A percentile compares a stretch with the other conserved stretches of the same genome.
phyloP scores from a whole-genome alignment of 2,329 filamentous ascomycete species.

The Calonectria pauciramosa region DNA sequence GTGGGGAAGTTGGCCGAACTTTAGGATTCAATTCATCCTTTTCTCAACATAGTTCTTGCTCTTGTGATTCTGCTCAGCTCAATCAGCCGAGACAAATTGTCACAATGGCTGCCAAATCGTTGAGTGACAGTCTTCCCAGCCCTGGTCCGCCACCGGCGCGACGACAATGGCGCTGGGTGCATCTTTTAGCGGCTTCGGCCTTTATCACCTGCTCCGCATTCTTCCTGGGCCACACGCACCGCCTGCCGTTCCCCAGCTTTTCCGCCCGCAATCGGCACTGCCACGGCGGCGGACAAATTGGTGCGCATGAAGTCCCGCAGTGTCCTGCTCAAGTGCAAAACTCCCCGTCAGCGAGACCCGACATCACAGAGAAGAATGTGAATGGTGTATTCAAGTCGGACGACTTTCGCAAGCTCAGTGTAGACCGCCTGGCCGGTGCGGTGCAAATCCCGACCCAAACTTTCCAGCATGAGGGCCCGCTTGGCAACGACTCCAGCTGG shows the following conservation, averaged over 20 bases:
- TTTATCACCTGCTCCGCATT: background rate
- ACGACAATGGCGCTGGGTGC: background rate
- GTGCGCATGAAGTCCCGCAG: background rate
- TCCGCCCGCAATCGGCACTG: background rate
- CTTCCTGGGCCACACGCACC: background rate
- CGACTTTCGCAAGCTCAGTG: background rate
- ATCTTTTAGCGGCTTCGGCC: background rate
- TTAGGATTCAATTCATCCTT: background rate
- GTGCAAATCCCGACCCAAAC: slow-evolving; percentile 1
- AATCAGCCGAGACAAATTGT: background rate
- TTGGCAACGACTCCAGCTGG: background rate
- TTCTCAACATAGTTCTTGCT: background rate
- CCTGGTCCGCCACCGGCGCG: background rate
- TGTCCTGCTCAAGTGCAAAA: background rate
- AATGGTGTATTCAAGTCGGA: background rate
- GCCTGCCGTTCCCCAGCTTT: background rate
- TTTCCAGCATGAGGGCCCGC: background rate
- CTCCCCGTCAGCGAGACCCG: background rate
- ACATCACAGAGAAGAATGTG: slow-evolving; percentile 1
- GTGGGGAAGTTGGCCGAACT: background rate
- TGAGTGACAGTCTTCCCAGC: background rate
- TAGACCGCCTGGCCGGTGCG: background rate
- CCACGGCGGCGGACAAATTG: background rate
- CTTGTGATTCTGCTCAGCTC: background rate
- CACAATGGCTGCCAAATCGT: background rate